Evolutionary conservation across 768 basidiomycete species (phyloP).

Genomic region (Suillus brevipes): DNA sequence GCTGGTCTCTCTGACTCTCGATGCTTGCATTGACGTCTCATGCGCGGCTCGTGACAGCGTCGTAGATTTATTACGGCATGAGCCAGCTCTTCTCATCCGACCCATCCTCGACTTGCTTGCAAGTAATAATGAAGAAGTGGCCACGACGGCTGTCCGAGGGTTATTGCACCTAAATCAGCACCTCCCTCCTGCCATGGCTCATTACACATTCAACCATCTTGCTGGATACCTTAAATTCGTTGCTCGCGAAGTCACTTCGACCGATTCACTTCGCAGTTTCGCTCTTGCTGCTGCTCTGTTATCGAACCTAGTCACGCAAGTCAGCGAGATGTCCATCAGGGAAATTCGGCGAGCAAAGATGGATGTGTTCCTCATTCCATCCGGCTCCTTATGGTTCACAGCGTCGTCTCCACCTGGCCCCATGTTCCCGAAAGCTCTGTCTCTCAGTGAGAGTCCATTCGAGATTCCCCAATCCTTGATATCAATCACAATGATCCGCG

Average conservation of each 20-base stretch:
- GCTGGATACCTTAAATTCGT: slow-evolving; percentile 64
- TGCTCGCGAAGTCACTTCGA: slow-evolving; percentile 43
- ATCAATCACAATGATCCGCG: slow-evolving; percentile 61
- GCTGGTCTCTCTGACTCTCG: slow-evolving; percentile 53
- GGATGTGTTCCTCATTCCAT: slow-evolving; percentile 66
- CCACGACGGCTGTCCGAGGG: slow-evolving; percentile 52
- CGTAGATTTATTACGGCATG: slow-evolving; percentile 71
- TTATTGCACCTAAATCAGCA: slow-evolving; percentile 55
- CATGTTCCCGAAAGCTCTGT: slow-evolving; percentile 59
- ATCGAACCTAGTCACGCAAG: slow-evolving; percentile 58
- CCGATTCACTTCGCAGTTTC: slow-evolving; percentile 50
- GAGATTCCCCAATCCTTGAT: slow-evolving; percentile 46
- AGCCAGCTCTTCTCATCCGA: slow-evolving; percentile 65
- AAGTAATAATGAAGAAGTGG: slow-evolving; percentile 47
- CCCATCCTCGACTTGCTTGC: slow-evolving; percentile 61
- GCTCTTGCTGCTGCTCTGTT: slow-evolving; percentile 58
- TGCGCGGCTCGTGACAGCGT: slow-evolving; percentile 56
- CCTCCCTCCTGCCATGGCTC: slow-evolving; percentile 64
- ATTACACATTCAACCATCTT: slow-evolving; percentile 69
- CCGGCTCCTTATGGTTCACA: slow-evolving; percentile 70
- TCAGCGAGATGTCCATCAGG: slow-evolving; percentile 69
- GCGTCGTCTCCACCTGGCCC: slow-evolving; percentile 51
- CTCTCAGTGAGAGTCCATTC: slow-evolving; percentile 36
- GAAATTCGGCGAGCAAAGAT: slow-evolving; percentile 74
- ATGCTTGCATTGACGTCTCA: slow-evolving; percentile 54